Conservation (phyloP, 805 yeast species). For the Starmerella bombi region DNA sequence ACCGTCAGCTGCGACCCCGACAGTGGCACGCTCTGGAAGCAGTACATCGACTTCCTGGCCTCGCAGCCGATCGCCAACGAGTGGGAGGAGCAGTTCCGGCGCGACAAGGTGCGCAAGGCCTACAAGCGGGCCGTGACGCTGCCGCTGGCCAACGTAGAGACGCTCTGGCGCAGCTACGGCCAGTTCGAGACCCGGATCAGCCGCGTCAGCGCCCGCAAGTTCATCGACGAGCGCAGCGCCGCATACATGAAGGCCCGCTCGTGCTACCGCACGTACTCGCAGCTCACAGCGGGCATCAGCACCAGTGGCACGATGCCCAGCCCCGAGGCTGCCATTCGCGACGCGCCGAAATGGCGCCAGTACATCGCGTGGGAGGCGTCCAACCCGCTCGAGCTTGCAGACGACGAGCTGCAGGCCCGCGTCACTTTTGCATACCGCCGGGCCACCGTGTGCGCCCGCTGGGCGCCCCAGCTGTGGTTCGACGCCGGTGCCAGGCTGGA, state of each 20-base stretch:
- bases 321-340: slow-evolving; percentile 1
- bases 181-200: slow-evolving; percentile 71
- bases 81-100: slow-evolving; percentile 83
- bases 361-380: slow-evolving; percentile 52
- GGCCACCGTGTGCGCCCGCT: slow-evolving; percentile 47
- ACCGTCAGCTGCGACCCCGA: slow-evolving; percentile 68
- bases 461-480: slow-evolving; percentile 68
- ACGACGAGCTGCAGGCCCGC: slow-evolving; percentile 39
- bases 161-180: slow-evolving; percentile 68
- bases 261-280: slow-evolving; percentile 44
- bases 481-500: slow-evolving; percentile 29
- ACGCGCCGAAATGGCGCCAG: slow-evolving; percentile 10
- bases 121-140: slow-evolving; percentile 56
- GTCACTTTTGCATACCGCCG: slow-evolving; percentile 60
- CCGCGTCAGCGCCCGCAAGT: slow-evolving; percentile 66
- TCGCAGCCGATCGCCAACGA: slow-evolving; percentile 43
- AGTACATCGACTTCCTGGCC: slow-evolving; percentile 65
- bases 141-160: slow-evolving; percentile 67
- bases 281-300: slow-evolving; percentile 31
- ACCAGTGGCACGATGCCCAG: slow-evolving; percentile 10
- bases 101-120: slow-evolving; percentile 59
- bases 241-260: slow-evolving; percentile 81
- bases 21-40: slow-evolving; percentile 64
- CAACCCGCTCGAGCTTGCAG: slow-evolving; percentile 51
- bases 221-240: slow-evolving; percentile 67